phyloP scores from a whole-genome alignment of 164 flowering plant genomes.

The Piper longum region DNA sequence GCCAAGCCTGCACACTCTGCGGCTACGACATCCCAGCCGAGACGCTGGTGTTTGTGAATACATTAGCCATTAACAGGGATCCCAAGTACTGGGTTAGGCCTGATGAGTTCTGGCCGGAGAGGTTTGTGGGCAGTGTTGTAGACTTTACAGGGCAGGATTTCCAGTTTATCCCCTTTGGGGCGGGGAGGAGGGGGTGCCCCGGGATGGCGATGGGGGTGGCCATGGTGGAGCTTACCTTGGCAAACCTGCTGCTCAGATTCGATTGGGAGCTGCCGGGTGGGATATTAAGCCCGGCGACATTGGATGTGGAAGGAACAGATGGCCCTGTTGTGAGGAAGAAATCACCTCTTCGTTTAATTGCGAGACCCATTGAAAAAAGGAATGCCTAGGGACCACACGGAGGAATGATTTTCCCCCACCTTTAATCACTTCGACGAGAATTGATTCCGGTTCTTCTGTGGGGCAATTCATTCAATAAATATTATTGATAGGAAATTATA shows the following conservation, averaged over 20 bases:
- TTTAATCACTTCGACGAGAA: no score
- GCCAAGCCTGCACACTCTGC: not conserved
- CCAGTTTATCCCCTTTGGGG: conserved; percentile 2
- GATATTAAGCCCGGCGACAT: not conserved
- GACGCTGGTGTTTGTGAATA: conserved; percentile 2
- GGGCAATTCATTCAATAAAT: no score
- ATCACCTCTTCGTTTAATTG: not conserved
- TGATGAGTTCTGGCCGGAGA: conserved; percentile 3
- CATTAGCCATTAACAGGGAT: not conserved
- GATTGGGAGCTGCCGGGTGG: conserved; percentile 6
- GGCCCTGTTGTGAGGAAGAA: not conserved
- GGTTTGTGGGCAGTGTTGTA: not conserved
- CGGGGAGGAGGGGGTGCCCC: conserved; percentile 5
- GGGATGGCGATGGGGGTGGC: not conserved
- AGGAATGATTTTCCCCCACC: no score
- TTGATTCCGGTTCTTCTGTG: no score
- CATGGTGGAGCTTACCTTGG: not conserved
- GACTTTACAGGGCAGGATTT: conserved; percentile 2
- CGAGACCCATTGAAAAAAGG: not conserved
- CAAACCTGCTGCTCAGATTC: conserved; percentile 2
- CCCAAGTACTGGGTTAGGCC: conserved; percentile 1
- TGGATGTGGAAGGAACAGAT: not conserved
- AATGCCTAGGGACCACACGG: no score
- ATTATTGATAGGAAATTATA: no score
- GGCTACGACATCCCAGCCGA: not conserved